These are phyloP conservation scores for Orbilia blumenaviensis DNA, from an alignment of 2,329 filamentous ascomycete species.

Conservation along the genomic window DNA sequence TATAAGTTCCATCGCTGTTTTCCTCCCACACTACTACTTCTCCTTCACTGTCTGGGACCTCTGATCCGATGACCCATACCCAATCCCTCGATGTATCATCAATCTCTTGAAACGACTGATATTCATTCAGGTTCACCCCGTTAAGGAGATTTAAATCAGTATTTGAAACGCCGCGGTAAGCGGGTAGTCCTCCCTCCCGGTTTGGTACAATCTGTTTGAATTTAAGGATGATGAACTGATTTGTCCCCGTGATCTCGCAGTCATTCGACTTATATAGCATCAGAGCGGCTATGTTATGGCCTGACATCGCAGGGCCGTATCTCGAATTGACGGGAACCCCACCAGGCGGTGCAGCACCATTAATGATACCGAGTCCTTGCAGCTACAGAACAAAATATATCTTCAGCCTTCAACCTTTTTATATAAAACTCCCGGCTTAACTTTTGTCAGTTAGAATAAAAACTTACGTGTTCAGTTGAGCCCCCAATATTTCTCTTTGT, in stretches of 20 bases:
- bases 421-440: too few relatives aligned
- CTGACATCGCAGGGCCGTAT: neutral
- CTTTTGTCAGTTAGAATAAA: too few relatives aligned
- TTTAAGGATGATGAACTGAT: conserved; percentile 28
- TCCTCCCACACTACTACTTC: neutral
- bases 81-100: neutral
- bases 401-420: too few relatives aligned
- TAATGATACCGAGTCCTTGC: conserved; percentile 28
- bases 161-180: conserved; percentile 23
- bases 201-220: neutral
- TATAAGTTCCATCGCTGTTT: neutral
- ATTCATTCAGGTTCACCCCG: conserved; percentile 2
- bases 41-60: neutral
- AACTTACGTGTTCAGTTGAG: neutral
- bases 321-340: too few relatives aligned
- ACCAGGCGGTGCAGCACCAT: neutral
- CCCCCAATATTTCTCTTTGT: neutral
- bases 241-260: neutral
- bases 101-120: conserved; percentile 28
- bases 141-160: conserved; percentile 9
- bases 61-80: neutral
- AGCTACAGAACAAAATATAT: too few relatives aligned
- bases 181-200: neutral
- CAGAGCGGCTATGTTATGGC: conserved; percentile 2
- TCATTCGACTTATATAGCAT: conserved; percentile 22